phyloP scores from a whole-genome alignment of 805 yeast species.

The Alloascoidea hylecoeti region DNA sequence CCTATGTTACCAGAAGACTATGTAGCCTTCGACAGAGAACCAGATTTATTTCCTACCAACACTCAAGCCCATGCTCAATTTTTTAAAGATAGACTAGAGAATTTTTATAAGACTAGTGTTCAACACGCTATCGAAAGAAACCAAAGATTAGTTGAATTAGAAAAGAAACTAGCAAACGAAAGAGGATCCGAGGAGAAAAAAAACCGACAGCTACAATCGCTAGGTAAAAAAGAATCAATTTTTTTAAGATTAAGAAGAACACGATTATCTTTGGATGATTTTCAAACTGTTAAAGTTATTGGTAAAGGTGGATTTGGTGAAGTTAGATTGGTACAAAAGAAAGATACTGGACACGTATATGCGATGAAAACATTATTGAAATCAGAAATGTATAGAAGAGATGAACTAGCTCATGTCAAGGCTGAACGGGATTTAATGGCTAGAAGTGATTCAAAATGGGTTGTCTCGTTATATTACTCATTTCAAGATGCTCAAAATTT shows the following conservation, averaged over 20 bases:
- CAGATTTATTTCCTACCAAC: no score
- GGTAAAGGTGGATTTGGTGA: conserved; percentile 99
- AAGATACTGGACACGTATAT: conserved; percentile 81
- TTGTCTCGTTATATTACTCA: conserved; percentile 67
- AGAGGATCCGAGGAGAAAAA: conserved; percentile 77
- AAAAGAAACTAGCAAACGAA: conserved; percentile 56
- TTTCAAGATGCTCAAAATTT: conserved; percentile 68
- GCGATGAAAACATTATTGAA: conserved; percentile 90
- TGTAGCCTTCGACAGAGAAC: no score
- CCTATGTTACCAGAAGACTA: no score
- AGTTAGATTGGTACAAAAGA: conserved; percentile 86
- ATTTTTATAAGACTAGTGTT: conserved; percentile 74
- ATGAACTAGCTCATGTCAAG: conserved; percentile 88
- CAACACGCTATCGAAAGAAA: conserved; percentile 91
- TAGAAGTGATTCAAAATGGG: conserved; percentile 82
- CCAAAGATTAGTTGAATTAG: conserved; percentile 80
- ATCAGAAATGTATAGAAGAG: conserved; percentile 89
- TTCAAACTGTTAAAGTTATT: conserved; percentile 74
- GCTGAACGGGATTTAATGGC: conserved; percentile 95
- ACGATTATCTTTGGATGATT: conserved; percentile 68
- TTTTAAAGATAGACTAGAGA: no score
- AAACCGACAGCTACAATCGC: conserved; percentile 62
- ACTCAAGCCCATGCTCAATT: no score
- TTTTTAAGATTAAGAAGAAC: conserved; percentile 78
- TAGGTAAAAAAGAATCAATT: conserved; percentile 84